A percentile compares a stretch with the other conserved stretches of the same genome.
Evolutionary conservation across 192 early-diverging fungal species (phyloP).

Genomic region (Mortierella claussenii): DNA sequence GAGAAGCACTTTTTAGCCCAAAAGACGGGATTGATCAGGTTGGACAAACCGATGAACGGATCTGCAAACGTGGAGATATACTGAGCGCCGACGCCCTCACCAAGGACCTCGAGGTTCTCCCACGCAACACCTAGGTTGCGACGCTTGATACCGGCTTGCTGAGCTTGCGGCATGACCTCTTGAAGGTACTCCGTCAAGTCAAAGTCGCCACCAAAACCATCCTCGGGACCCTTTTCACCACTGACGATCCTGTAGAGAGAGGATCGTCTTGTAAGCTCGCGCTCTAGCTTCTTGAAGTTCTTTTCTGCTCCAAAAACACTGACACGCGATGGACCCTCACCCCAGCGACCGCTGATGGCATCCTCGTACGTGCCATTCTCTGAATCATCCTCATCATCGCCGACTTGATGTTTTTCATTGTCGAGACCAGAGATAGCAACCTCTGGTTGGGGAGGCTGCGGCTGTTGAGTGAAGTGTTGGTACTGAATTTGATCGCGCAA

Average conservation of each 20-base stretch:
- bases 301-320: conserved; percentile 32
- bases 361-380: conserved; percentile 35
- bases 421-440: conserved; percentile 27
- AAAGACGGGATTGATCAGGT: conserved; percentile 45
- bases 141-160: conserved; percentile 57
- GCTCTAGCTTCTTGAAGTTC: conserved; percentile 27
- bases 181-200: conserved; percentile 57
- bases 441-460: conserved; percentile 10
- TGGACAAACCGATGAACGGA: conserved; percentile 50
- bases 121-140: conserved; percentile 56
- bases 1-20: conserved; percentile 49
- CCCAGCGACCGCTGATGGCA: conserved; percentile 41
- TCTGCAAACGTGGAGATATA: conserved; percentile 27
- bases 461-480: neutral
- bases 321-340: conserved; percentile 45
- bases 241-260: conserved; percentile 17
- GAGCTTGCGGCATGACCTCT: conserved; percentile 37
- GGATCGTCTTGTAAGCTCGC: conserved; percentile 30
- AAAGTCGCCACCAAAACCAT: conserved; percentile 45
- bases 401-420: conserved; percentile 7
- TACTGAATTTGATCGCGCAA: conserved; percentile 21
- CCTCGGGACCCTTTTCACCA: conserved; percentile 27
- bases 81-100: conserved; percentile 46
- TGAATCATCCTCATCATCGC: conserved; percentile 11
- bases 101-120: conserved; percentile 55